Evolutionary conservation across 768 basidiomycete species (phyloP).

Genomic region (Goffeauzyma gilvescens): DNA sequence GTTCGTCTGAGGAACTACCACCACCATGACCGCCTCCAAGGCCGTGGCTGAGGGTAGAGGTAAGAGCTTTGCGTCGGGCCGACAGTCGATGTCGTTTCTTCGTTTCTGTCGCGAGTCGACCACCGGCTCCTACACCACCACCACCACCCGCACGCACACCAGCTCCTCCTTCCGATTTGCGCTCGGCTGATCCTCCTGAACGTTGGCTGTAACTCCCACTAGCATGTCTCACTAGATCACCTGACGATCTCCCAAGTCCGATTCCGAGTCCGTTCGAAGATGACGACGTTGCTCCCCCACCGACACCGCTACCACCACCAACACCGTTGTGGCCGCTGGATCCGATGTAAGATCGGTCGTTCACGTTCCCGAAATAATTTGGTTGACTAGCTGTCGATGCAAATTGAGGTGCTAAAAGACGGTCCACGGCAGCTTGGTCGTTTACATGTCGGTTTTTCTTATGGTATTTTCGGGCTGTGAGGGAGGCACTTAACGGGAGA

Average conservation of each 20-base stretch:
- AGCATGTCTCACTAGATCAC: neutral
- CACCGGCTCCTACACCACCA: neutral
- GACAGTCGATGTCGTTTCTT: too few species aligned
- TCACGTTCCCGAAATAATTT: neutral
- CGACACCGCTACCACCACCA: too few species aligned
- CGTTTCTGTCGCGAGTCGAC: too few species aligned
- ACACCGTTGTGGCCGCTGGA: too few species aligned
- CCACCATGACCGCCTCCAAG: neutral
- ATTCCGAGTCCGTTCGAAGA: neutral
- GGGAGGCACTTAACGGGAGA: conserved; percentile 1
- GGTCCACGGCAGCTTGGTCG: conserved; percentile 10
- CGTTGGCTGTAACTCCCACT: neutral
- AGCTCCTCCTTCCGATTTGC: neutral
- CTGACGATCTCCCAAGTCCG: neutral
- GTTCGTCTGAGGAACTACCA: neutral
- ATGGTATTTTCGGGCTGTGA: conserved; percentile 8
- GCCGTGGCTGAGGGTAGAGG: too few species aligned
- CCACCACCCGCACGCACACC: neutral
- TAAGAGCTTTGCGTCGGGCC: too few species aligned
- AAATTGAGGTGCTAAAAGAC: conserved; percentile 6
- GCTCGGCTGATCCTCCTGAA: neutral
- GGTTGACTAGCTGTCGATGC: conserved; percentile 4
- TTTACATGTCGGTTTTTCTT: conserved; percentile 4
- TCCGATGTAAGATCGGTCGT: neutral
- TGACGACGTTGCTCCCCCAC: too few species aligned